Evolutionary conservation across 495 filamentous ascomycete genomes (phyloP), one percentile per base, ranked within the genome.

Genomic region (Pseudoneurospora amorphoporcata): DNA sequence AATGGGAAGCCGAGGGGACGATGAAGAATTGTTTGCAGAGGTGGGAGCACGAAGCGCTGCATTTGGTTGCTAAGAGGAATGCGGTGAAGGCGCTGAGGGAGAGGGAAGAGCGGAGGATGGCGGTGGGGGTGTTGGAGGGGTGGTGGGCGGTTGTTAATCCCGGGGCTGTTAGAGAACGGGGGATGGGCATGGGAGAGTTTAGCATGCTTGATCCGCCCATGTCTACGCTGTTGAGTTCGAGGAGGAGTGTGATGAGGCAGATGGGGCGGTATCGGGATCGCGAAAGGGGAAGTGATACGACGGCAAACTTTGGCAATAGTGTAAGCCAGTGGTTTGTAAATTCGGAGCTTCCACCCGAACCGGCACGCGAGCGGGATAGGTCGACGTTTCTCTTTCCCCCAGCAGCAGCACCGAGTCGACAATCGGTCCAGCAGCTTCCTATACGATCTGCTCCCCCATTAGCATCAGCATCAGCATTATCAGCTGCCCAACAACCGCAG

Each of bases 11-110:
- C 0, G 76, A 76, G 19, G 61, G 73, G 35, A 76, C 69, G 3
- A 71, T 75, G 3, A 69, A 38, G 8, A 32, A 39, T 4, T 76
- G 73, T 45, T 75, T 72, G 73, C 70, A 74, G 32, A 68, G 37
- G 10, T 81, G 79, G 79, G 80, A 80, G 45, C 77, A 78, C n/a
- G 73, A 82, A 41, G 68, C 68, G 3, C 71, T 82, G 4, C 79
- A 81, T 71, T 43, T 73, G 8, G 65, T 70, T n/a, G 71, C 75
- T 32, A 72, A 70, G 23, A 69, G 71, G 10, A 72, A 73, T 37
- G 75, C 76, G 14, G 76, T 75, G 10, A 39, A 39, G 3, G 75
- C 77, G 4, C 32, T 82, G 16, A 70, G 71, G 23, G 73, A 78
- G 12, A 75, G 73, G 43, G 77, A 78, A 65, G 75, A 78, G 0